Evolutionary conservation across 495 filamentous ascomycete genomes (phyloP), one percentile per base, ranked within the genome.

Genomic region (Staphylotrichum longicolle): DNA sequence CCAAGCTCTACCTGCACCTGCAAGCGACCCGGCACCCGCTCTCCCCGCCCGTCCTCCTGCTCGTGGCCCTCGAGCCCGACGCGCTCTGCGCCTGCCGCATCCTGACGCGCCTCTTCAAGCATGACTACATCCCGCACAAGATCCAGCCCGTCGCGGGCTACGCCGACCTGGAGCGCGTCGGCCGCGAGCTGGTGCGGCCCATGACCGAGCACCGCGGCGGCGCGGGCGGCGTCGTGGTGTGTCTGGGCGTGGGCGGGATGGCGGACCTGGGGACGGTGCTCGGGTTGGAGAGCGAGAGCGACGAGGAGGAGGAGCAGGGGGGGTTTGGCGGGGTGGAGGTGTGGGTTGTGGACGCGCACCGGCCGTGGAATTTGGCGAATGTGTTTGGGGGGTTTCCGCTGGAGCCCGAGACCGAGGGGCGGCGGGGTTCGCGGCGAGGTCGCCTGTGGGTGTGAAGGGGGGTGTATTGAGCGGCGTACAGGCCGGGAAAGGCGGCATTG

Each of bases 81-180:
- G 89, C 93, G 54, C 86, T 98, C 41, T 98, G 94, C 76, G 95
- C 93, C 54, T 93, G 91, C 68, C 91, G 93, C 54, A 98, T 98
- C 57, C 84, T 98, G 14, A 94, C 94, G 2, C 82, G 86, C 12
- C 82, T 98, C 15, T 81, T 98, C 54, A 96, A 93, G 78, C 88
- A 91, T 79, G 94, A 98, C 80, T 98, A 93, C 71, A 95, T 98
- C 65, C 88, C 88, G n/a, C 93, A 98, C 76, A 97, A 96, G 80
- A 96, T 98, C 62, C 90, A 96, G 66, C 94, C 95, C 5, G 87
- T 98, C 41, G 83, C 89, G 14, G 94, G 94, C 39, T 97, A 97
- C 86, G 87, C 85, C 63, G 94, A 98, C 69, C 86, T 98, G 42
- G 79, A 88, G 68, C 84, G 85, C 66, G 85, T 85, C 34, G 91